phyloP scores from a whole-genome alignment of 495 filamentous ascomycete species.

The Ramalina peruviana region DNA sequence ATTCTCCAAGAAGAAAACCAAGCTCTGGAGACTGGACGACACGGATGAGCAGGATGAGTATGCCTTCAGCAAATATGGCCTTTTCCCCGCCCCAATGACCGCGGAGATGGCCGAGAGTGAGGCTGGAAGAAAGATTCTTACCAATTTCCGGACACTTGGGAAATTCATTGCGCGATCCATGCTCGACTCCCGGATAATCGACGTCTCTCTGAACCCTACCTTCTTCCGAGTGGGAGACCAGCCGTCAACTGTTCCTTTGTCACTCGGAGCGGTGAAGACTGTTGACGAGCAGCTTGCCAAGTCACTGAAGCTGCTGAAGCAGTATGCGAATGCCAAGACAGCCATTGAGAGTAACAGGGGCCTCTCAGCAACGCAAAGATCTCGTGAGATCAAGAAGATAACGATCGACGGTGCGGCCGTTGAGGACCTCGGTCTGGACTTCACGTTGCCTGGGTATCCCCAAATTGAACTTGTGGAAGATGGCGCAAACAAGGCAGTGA shows the following conservation, averaged over 20 bases:
- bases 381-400: conserved; percentile 50
- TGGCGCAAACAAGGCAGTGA: conserved; percentile 60
- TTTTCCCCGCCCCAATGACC: conserved; percentile 90
- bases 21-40: conserved; percentile 90
- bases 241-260: conserved; percentile 59
- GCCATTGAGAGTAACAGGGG: conserved; percentile 54
- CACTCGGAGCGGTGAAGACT: conserved; percentile 78
- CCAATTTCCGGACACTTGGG: conserved; percentile 85
- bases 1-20: conserved; percentile 91
- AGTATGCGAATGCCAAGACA: conserved; percentile 72
- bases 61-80: conserved; percentile 69
- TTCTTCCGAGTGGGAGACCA: conserved; percentile 91
- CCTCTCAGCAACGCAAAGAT: conserved; percentile 54
- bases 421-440: conserved; percentile 84
- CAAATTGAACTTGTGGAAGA: conserved; percentile 68
- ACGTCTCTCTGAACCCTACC: conserved; percentile 92
- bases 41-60: conserved; percentile 62
- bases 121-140: conserved; percentile 66
- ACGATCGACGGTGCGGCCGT: conserved; percentile 57
- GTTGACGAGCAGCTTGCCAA: conserved; percentile 79
- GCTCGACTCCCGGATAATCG: conserved; percentile 96
- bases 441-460: conserved; percentile 87
- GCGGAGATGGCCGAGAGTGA: conserved; percentile 59
- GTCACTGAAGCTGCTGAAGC: conserved; percentile 77
- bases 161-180: conserved; percentile 97